Evolutionary conservation across 2,329 filamentous ascomycete genomes (phyloP).

Genomic region (Furcasterigmium sp.): DNA sequence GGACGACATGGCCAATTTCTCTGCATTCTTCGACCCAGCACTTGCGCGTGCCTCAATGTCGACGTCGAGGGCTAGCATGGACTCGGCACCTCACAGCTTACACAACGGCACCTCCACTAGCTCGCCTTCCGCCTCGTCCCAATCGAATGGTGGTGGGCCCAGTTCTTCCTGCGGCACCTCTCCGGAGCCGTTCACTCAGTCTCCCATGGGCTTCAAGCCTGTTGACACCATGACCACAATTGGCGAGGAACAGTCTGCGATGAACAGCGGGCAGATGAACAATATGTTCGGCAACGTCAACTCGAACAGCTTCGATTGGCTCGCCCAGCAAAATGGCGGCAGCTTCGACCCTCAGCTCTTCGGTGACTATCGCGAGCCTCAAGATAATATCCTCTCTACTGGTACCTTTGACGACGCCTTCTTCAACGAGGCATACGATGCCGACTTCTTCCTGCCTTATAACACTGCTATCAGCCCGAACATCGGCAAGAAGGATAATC

Average conservation of each 20-base stretch:
- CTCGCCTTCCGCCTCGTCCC: constrained; percentile 59
- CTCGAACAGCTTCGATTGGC: constrained; percentile 62
- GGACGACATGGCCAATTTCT: constrained; percentile 50
- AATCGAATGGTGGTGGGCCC: constrained; percentile 48
- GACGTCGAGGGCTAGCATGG: constrained; percentile 43
- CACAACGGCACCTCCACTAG: constrained; percentile 51
- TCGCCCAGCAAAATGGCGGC: constrained; percentile 74
- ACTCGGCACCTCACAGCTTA: constrained; percentile 41
- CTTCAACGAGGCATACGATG: constrained; percentile 72
- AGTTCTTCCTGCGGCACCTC: constrained; percentile 71
- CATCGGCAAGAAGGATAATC: constrained; percentile 54
- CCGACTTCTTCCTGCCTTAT: constrained; percentile 77
- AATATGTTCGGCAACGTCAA: constrained; percentile 33
- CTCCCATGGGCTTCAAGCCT: constrained; percentile 60
- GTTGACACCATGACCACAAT: constrained; percentile 59
- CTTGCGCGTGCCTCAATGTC: constrained; percentile 34
- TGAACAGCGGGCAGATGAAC: constrained; percentile 25
- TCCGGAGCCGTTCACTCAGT: constrained; percentile 69
- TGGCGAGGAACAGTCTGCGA: constrained; percentile 54
- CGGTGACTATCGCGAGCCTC: constrained; percentile 85
- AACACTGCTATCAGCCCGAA: constrained; percentile 53
- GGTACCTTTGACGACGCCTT: constrained; percentile 66
- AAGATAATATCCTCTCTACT: constrained; percentile 69
- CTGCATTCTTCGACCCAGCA: constrained; percentile 55
- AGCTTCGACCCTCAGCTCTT: constrained; percentile 91